These are phyloP conservation scores for Solanum medicagineum DNA, from an alignment of 257 asterid genomes.

Conservation along the genomic window DNA sequence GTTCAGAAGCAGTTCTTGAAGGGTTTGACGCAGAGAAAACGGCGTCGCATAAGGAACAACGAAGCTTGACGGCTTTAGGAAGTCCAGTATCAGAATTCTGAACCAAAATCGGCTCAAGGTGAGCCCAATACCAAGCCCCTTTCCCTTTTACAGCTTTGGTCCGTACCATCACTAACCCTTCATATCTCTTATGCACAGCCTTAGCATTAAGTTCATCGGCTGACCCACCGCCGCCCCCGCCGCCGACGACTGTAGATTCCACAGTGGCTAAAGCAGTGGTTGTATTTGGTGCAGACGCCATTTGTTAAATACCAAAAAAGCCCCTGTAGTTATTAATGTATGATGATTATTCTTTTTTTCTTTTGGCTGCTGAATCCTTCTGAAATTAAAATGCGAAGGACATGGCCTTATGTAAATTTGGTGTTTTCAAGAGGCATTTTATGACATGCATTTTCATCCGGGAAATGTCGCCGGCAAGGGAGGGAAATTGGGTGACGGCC, in stretches of 20 bases:
- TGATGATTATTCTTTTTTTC: neutral
- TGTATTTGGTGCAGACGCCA: conserved; percentile 35
- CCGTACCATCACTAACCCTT: conserved; percentile 73
- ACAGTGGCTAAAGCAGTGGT: conserved; percentile 19
- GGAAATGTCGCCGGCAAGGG: conserved; percentile 13
- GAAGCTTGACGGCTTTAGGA: conserved; percentile 84
- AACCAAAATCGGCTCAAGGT: conserved; percentile 85
- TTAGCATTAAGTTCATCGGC: conserved; percentile 66
- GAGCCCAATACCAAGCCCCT: conserved; percentile 99
- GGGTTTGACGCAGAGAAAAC: conserved; percentile 97
- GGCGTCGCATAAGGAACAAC: conserved; percentile 85
- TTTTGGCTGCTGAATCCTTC: neutral
- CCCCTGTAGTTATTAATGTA: neutral
- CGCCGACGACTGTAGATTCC: neutral
- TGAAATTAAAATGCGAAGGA: neutral
- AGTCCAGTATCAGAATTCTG: conserved; percentile 61
- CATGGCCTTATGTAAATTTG: neutral
- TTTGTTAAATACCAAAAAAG: conserved; percentile 12
- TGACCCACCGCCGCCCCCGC: neutral
- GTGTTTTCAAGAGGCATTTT: neutral
- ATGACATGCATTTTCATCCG: neutral
- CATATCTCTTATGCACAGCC: conserved; percentile 80
- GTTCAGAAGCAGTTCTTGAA: conserved; percentile 96
- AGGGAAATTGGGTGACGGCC: neutral
- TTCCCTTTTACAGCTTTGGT: conserved; percentile 87